Evolutionary conservation across 495 filamentous ascomycete genomes (phyloP).

Genomic region (Letharia lupina): DNA sequence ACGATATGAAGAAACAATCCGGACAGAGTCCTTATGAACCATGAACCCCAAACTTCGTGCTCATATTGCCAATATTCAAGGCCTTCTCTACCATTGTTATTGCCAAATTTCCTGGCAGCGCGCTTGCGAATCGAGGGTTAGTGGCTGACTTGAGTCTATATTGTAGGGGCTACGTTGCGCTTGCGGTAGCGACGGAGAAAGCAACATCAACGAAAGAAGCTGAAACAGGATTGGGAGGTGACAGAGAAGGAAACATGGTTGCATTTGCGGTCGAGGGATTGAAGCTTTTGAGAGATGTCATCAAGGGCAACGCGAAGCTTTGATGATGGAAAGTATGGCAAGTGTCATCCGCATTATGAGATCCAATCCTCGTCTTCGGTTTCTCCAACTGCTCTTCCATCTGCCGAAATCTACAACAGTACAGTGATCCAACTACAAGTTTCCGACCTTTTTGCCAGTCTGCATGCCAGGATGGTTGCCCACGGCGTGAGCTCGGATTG

Average conservation of each 20-base stretch:
- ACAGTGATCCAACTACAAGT: no score
- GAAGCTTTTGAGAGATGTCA: slow-evolving; percentile 47
- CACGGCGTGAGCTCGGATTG: no score
- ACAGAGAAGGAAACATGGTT: slow-evolving; percentile 54
- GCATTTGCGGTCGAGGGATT: slow-evolving; percentile 49
- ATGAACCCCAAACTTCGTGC: background rate
- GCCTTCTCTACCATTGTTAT: background rate
- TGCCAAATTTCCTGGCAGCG: background rate
- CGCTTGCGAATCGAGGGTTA: background rate
- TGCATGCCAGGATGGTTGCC: no score
- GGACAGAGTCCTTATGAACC: background rate
- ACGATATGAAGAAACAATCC: background rate
- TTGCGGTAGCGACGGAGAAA: slow-evolving; percentile 45
- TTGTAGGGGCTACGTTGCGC: slow-evolving; percentile 48
- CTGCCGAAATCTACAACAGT: background rate
- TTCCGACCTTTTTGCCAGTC: no score
- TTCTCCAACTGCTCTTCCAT: background rate
- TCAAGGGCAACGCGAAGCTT: slow-evolving; percentile 42
- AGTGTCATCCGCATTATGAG: background rate
- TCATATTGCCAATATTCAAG: background rate
- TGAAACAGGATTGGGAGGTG: slow-evolving; percentile 42
- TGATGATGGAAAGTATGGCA: slow-evolving; percentile 12
- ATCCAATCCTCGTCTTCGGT: background rate
- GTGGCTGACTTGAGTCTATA: slow-evolving; percentile 6
- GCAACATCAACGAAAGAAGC: slow-evolving; percentile 44